These are phyloP conservation scores for Apostasia shenzhenica DNA, from an alignment of 106 monocot genomes.

Conservation along the genomic window DNA sequence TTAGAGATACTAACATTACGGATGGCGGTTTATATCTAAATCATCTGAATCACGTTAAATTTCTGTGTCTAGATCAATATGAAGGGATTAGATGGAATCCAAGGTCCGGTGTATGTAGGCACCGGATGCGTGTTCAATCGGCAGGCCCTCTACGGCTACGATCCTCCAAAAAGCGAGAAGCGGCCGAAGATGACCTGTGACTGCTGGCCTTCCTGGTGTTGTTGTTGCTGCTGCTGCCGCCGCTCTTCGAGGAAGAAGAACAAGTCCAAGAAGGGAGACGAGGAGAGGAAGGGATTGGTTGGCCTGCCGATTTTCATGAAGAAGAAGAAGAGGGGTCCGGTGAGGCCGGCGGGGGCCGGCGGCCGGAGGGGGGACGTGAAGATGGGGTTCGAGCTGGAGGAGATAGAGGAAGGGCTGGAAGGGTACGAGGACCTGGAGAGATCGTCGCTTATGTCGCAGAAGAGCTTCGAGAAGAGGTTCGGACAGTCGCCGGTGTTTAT, in stretches of 20 bases:
- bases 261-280: slow-evolving; percentile 29
- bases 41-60: not conserved
- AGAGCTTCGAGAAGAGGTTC: slow-evolving; percentile 91
- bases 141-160: slow-evolving; percentile 84
- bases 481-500: slow-evolving; percentile 97
- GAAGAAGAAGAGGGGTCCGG: slow-evolving; percentile 33
- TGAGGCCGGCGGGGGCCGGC: slow-evolving; percentile 14
- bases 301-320: slow-evolving; percentile 17
- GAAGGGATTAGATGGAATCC: slow-evolving; percentile 88
- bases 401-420: slow-evolving; percentile 91
- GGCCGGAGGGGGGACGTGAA: slow-evolving; percentile 34
- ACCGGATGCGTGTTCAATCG: slow-evolving; percentile 88
- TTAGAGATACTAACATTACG: not conserved
- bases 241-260: slow-evolving; percentile 36
- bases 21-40: too few relatives aligned
- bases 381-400: slow-evolving; percentile 60
- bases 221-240: slow-evolving; percentile 54
- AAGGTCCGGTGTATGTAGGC: slow-evolving; percentile 90
- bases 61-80: slow-evolving; percentile 66
- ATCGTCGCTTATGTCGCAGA: slow-evolving; percentile 90
- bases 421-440: slow-evolving; percentile 86
- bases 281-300: slow-evolving; percentile 8
- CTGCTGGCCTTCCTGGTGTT: slow-evolving; percentile 96
- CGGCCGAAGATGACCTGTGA: slow-evolving; percentile 85
- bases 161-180: slow-evolving; percentile 61